Evolutionary conservation across 495 filamentous ascomycete species (phyloP).

Genomic region (Tuber microsphaerosporum): DNA sequence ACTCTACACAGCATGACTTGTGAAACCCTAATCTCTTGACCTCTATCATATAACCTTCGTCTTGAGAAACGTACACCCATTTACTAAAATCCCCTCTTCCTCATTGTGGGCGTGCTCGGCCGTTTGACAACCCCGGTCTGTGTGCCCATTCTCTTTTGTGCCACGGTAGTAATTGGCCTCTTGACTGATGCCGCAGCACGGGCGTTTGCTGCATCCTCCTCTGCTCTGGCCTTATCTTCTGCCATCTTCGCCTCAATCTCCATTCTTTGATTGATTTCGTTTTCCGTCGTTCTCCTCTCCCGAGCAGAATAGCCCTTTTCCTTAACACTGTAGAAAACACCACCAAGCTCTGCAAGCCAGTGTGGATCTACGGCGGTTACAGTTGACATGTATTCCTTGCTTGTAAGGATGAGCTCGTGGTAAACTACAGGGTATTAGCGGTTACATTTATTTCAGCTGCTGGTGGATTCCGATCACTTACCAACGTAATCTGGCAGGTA

Average conservation of each 20-base stretch:
- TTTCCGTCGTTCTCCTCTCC: conserved; percentile 82
- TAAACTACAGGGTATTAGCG: conserved; percentile 52
- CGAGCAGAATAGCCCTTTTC: conserved; percentile 93
- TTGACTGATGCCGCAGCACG: conserved; percentile 46
- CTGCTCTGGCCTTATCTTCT: conserved; percentile 69
- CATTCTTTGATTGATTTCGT: conserved; percentile 90
- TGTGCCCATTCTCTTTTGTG: conserved; percentile 34
- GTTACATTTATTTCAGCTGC: conserved; percentile 1
- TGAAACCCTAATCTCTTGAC: background rate
- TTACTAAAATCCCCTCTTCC: conserved; percentile 34
- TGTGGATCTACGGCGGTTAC: conserved; percentile 95
- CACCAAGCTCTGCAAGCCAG: conserved; percentile 95
- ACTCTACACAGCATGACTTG: background rate
- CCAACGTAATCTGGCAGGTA: conserved; percentile 88
- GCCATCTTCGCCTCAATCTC: conserved; percentile 93
- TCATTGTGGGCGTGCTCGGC: conserved; percentile 36
- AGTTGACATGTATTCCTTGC: conserved; percentile 97
- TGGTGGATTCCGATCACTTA: conserved; percentile 14
- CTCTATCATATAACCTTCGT: background rate
- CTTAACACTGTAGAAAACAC: conserved; percentile 97
- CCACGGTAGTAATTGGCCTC: conserved; percentile 22
- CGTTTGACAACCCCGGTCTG: conserved; percentile 36
- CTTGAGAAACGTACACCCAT: background rate
- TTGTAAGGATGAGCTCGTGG: conserved; percentile 94
- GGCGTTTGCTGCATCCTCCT: conserved; percentile 51